Conservation (phyloP, 2,329 filamentous ascomycete species). For the Penicillium sp. region DNA sequence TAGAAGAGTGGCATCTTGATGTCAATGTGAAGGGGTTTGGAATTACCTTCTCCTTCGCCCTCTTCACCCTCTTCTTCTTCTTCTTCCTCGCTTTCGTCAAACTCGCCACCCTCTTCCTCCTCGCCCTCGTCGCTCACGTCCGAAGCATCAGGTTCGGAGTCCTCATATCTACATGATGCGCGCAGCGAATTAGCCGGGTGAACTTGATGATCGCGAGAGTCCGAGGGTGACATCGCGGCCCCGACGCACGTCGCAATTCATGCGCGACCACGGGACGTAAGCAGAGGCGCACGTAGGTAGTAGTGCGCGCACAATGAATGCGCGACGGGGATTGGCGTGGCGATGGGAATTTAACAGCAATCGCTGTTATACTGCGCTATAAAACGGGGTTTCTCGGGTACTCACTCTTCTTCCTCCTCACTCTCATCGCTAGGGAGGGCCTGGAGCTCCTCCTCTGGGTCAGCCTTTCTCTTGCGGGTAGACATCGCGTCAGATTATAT, state of each 20-base stretch:
- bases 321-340: conserved; percentile 1
- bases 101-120: conserved; percentile 31
- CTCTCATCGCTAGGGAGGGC: conserved; percentile 55
- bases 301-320: conserved; percentile 1
- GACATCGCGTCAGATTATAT: conserved; percentile 41
- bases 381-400: conserved; percentile 11
- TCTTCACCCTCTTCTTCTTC: conserved; percentile 31
- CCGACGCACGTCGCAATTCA: conserved; percentile 1
- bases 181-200: not conserved
- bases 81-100: conserved; percentile 34
- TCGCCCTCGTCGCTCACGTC: conserved; percentile 37
- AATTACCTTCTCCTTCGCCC: conserved; percentile 27
- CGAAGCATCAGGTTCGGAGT: conserved; percentile 37
- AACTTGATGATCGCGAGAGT: not conserved
- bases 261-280: conserved; percentile 13
- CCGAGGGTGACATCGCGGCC: not conserved
- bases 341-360: not conserved
- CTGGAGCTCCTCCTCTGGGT: conserved; percentile 53
- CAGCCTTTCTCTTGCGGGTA: conserved; percentile 55
- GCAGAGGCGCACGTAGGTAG: not conserved
- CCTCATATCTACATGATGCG: conserved; percentile 39
- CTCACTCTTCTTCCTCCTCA: conserved; percentile 56
- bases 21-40: not conserved
- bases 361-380: not conserved
- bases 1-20: not conserved